Evolutionary conservation across 176 grass and related monocot genomes (phyloP).

Genomic region (Oryza meyeriana): DNA sequence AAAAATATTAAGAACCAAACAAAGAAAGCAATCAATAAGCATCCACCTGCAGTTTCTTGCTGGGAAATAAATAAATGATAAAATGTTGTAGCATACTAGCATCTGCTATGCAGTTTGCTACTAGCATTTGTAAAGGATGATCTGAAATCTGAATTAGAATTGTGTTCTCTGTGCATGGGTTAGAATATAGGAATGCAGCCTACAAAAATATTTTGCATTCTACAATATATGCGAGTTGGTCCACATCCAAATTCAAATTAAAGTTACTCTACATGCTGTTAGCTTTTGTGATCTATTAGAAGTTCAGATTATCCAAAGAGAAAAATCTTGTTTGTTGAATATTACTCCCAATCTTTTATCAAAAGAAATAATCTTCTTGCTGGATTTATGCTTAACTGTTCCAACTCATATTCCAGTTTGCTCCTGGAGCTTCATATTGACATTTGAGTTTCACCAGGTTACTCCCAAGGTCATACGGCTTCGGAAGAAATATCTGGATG

Average conservation of each 20-base stretch:
- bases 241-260: background rate
- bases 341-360: background rate
- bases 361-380: background rate
- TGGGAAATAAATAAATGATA: background rate
- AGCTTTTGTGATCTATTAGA: background rate
- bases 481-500: constrained; percentile 90
- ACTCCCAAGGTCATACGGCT: constrained; percentile 86
- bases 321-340: background rate
- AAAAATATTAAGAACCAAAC: background rate
- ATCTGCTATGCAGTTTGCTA: background rate
- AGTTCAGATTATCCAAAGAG: background rate
- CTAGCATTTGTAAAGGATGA: background rate
- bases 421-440: constrained; percentile 16
- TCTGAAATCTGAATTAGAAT: background rate
- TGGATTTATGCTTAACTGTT: background rate
- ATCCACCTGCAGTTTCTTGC: background rate
- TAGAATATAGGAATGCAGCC: background rate
- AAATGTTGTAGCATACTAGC: background rate
- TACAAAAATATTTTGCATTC: background rate
- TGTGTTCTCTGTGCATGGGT: background rate
- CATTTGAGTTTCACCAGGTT: constrained; percentile 55
- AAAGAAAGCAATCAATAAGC: background rate
- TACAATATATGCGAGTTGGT: background rate
- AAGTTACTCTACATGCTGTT: background rate
- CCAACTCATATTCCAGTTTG: background rate